phyloP scores from a whole-genome alignment of 106 monocot species.

The Platanthera zijinensis region DNA sequence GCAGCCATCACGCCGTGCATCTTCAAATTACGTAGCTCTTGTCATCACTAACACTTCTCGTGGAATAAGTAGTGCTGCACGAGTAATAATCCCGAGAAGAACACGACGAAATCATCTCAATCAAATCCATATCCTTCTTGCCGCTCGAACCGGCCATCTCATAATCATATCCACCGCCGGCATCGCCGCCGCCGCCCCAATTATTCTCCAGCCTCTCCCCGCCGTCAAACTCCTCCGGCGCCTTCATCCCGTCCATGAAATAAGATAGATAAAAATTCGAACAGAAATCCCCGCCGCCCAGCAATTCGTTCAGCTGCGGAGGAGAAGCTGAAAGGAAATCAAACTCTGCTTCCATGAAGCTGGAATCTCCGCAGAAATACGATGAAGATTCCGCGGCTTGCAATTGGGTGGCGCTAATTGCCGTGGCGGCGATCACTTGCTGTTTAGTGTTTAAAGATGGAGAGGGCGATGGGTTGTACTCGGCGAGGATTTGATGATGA shows the following conservation, averaged over 20 bases:
- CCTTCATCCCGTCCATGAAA: not conserved
- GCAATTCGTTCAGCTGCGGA: too few species aligned
- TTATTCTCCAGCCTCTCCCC: not conserved
- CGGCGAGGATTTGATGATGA: not conserved
- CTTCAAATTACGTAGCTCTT: too few species aligned
- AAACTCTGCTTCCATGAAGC: not conserved
- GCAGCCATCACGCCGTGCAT: too few species aligned
- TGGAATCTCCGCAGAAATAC: not conserved
- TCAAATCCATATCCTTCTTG: conserved; percentile 21
- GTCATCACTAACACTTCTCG: too few species aligned
- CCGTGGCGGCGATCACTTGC: too few species aligned
- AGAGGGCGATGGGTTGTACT: not conserved
- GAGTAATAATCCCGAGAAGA: not conserved
- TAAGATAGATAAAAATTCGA: not conserved
- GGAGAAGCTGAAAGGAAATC: not conserved
- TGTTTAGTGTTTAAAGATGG: not conserved
- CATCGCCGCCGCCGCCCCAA: not conserved
- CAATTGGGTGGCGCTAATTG: not conserved
- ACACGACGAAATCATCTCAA: conserved; percentile 6
- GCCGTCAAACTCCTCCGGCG: not conserved
- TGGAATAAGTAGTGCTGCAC: too few species aligned
- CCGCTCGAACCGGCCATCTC: too few species aligned
- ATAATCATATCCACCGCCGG: too few species aligned
- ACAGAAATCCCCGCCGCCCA: not conserved
- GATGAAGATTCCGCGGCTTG: not conserved